These are phyloP conservation scores for Saccharomyces cerevisiae DNA, from an alignment of 805 yeast genomes.

Conservation along the genomic window DNA sequence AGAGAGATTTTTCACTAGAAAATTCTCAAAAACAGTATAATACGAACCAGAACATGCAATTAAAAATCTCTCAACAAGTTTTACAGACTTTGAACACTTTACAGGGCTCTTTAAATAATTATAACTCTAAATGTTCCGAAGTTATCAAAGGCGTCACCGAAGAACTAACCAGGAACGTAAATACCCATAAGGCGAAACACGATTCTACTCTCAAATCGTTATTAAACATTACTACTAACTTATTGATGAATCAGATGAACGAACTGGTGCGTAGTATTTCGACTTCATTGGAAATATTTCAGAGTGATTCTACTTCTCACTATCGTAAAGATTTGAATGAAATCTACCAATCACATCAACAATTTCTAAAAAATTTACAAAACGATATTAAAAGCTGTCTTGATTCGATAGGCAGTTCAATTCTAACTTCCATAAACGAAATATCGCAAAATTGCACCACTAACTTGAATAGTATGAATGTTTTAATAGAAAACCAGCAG, in stretches of 20 bases:
- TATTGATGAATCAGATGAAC: background rate
- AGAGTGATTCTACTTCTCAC: background rate
- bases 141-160: slow-evolving; percentile 3
- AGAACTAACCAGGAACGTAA: slow-evolving; percentile 4
- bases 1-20: slow-evolving; percentile 11
- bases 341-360: slow-evolving; percentile 3
- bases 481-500: background rate
- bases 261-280: background rate
- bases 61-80: background rate
- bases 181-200: background rate
- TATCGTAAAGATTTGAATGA: slow-evolving; percentile 4
- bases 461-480: background rate
- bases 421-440: slow-evolving; percentile 1
- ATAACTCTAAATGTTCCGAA: slow-evolving; percentile 2
- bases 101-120: background rate
- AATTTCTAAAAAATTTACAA: background rate
- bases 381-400: slow-evolving; percentile 1
- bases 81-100: background rate
- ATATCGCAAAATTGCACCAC: slow-evolving; percentile 1
- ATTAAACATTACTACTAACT: background rate
- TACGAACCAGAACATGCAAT: background rate
- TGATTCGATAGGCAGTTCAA: slow-evolving; percentile 3
- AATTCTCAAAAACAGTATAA: slow-evolving; percentile 6
- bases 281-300: background rate
- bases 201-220: background rate